These are phyloP conservation scores for Microcos paniculata DNA, from an alignment of 345 rosid genomes.

Conservation along the genomic window DNA sequence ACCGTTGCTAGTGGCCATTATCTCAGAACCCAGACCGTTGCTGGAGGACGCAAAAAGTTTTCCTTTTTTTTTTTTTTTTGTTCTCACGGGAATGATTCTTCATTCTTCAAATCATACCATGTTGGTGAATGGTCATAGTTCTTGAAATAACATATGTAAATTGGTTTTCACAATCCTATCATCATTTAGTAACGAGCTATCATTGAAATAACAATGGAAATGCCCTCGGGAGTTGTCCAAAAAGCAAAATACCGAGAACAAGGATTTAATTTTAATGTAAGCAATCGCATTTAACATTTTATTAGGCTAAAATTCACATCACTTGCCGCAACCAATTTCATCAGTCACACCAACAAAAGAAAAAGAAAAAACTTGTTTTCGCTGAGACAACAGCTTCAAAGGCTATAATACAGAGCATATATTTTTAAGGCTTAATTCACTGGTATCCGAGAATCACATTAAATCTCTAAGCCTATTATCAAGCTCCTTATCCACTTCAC, in stretches of 20 bases:
- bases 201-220: background rate
- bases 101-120: background rate
- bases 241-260: background rate
- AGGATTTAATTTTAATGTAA: background rate
- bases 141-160: background rate
- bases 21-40: background rate
- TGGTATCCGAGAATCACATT: too few relatives aligned
- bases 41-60: too few relatives aligned
- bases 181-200: background rate
- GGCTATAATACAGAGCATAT: too few relatives aligned
- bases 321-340: background rate
- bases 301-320: background rate
- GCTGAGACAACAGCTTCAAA: too few relatives aligned
- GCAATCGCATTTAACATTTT: background rate
- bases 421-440: too few relatives aligned
- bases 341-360: background rate
- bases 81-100: background rate
- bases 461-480: too few relatives aligned
- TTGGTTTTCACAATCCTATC: background rate
- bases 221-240: background rate
- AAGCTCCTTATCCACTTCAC: too few relatives aligned
- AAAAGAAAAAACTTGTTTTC: background rate
- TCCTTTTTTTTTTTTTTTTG: background rate
- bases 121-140: background rate
- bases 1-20: constrained; percentile 29